These are phyloP conservation scores for Trichophyton verrucosum DNA, from an alignment of 2,329 filamentous ascomycete species.

Conservation along the genomic window DNA sequence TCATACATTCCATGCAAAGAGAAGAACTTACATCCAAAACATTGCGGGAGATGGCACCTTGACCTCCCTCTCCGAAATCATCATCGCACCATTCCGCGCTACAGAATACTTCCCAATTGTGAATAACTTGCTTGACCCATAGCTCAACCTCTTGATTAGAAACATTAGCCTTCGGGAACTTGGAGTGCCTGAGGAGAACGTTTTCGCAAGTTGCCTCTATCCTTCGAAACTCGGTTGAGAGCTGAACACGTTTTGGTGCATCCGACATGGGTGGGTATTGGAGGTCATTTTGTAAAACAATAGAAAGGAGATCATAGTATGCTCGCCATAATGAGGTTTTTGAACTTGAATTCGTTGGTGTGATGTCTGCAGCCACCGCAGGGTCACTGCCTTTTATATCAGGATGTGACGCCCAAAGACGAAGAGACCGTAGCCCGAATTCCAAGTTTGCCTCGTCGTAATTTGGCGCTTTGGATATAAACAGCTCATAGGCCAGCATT, in stretches of 20 bases:
- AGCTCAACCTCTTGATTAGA: constrained; percentile 65
- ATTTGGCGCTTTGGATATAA: constrained; percentile 18
- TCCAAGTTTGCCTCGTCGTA: constrained; percentile 20
- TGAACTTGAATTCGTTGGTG: constrained; percentile 16
- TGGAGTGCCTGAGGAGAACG: constrained; percentile 62
- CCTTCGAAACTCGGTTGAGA: constrained; percentile 64
- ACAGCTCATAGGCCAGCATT: constrained; percentile 50
- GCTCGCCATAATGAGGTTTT: constrained; percentile 59
- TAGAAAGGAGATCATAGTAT: constrained; percentile 70
- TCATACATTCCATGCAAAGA: neutral
- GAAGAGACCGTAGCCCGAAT: constrained; percentile 38
- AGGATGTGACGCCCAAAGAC: constrained; percentile 33
- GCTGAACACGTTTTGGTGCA: constrained; percentile 43
- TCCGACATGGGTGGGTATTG: constrained; percentile 26
- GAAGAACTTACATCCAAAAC: constrained; percentile 51
- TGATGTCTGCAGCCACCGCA: constrained; percentile 12
- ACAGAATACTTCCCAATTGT: constrained; percentile 74
- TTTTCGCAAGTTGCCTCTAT: constrained; percentile 71
- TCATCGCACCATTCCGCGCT: constrained; percentile 67
- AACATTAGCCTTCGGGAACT: constrained; percentile 74
- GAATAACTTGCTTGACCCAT: constrained; percentile 67
- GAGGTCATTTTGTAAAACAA: constrained; percentile 49
- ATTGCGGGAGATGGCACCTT: constrained; percentile 58
- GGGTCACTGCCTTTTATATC: constrained; percentile 23
- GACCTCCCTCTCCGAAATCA: constrained; percentile 71